Percentiles rank a stretch among this genome's conserved stretches.
Evolutionary conservation across 2,329 filamentous ascomycete species (phyloP).

Genomic region (Pseudogymnoascus sp.): DNA sequence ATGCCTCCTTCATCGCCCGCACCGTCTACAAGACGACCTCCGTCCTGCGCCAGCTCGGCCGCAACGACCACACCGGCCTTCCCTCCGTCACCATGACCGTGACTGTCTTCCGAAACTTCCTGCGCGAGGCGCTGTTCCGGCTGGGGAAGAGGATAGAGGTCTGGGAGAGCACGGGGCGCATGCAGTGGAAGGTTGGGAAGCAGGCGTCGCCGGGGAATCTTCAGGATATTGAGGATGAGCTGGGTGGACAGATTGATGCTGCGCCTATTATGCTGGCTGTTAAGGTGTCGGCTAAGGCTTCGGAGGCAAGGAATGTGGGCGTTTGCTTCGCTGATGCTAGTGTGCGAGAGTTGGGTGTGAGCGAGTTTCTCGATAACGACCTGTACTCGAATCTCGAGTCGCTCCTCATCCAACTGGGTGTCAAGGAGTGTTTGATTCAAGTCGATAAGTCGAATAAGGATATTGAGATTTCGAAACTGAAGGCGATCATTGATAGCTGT

Average conservation of each 20-base stretch:
- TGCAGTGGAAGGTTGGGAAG: slow-evolving; percentile 88
- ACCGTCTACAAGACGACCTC: slow-evolving; percentile 97
- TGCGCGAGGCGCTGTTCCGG: slow-evolving; percentile 88
- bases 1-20: slow-evolving; percentile 77
- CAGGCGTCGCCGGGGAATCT: slow-evolving; percentile 93
- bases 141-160: slow-evolving; percentile 88
- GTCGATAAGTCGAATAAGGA: slow-evolving; percentile 76
- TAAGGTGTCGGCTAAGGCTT: slow-evolving; percentile 82
- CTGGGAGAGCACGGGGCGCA: slow-evolving; percentile 69
- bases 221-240: slow-evolving; percentile 93
- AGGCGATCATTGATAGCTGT: slow-evolving; percentile 85
- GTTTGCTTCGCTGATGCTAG: slow-evolving; percentile 98
- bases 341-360: slow-evolving; percentile 89
- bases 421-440: slow-evolving; percentile 88
- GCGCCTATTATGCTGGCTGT: slow-evolving; percentile 93
- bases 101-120: slow-evolving; percentile 91
- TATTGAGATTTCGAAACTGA: slow-evolving; percentile 78
- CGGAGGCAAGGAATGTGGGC: slow-evolving; percentile 78
- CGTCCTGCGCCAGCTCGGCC: slow-evolving; percentile 82
- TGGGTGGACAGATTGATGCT: slow-evolving; percentile 78
- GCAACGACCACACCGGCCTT: slow-evolving; percentile 74
- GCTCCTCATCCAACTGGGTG: slow-evolving; percentile 88
- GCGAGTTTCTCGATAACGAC: slow-evolving; percentile 98
- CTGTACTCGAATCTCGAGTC: slow-evolving; percentile 97
- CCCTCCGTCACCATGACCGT: slow-evolving; percentile 92